Percentiles rank a stretch among this genome's conserved stretches.
Conservation (phyloP, 805 yeast genomes). For the Candida ponderosae region DNA sequence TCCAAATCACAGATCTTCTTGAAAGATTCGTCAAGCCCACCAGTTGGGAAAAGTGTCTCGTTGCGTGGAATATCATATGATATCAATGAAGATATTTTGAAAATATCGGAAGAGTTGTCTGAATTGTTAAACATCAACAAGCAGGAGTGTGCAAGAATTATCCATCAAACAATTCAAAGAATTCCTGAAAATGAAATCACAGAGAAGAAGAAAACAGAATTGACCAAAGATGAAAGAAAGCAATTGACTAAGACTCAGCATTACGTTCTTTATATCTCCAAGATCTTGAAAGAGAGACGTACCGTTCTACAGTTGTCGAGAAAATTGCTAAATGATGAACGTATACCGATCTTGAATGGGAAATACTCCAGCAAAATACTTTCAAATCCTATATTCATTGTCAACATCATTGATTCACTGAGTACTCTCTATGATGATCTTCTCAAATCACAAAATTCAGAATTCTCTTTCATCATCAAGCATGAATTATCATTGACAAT, state of each 20-base stretch:
- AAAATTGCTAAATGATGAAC: conserved; percentile 17
- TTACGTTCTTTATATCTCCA: conserved; percentile 26
- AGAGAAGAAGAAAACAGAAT: conserved; percentile 4
- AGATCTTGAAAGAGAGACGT: conserved; percentile 45
- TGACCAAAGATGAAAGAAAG: conserved; percentile 24
- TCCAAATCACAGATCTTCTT: conserved; percentile 6
- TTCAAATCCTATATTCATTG: conserved; percentile 16
- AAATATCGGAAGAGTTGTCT: conserved; percentile 34
- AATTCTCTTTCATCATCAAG: conserved; percentile 8
- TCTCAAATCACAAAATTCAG: conserved; percentile 14
- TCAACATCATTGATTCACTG: conserved; percentile 13
- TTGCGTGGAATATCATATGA: conserved; percentile 34
- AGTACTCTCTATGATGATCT: conserved; percentile 7
- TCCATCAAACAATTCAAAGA: conserved; percentile 1
- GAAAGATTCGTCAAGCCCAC: conserved; percentile 4
- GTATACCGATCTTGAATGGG: conserved; percentile 15
- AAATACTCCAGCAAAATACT: conserved; percentile 14
- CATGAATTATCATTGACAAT: conserved; percentile 26
- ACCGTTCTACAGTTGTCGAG: conserved; percentile 34
- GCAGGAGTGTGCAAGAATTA: conserved; percentile 27
- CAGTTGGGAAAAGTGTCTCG: conserved; percentile 18
- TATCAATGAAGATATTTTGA: conserved; percentile 25
- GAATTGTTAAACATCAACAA: conserved; percentile 29
- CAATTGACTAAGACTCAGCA: conserved; percentile 23
- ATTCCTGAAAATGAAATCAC: conserved; percentile 4